These are phyloP conservation scores for Citrullus mucosospermus DNA, from an alignment of 306 rosid species.

Conservation along the genomic window DNA sequence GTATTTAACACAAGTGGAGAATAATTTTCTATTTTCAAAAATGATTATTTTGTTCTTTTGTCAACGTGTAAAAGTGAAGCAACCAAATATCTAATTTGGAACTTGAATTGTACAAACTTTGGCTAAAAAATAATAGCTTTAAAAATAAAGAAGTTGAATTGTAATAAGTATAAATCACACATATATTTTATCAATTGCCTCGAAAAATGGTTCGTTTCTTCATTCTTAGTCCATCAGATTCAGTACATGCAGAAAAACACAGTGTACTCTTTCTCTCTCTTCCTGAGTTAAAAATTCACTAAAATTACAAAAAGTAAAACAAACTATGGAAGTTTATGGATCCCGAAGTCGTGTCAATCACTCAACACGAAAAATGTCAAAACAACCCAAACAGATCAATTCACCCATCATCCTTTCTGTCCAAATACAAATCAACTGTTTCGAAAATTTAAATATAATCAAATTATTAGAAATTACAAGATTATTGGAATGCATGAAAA, in stretches of 20 bases:
- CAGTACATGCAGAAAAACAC: neutral
- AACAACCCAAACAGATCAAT: slow-evolving; percentile 16
- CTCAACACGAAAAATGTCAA: slow-evolving; percentile 24
- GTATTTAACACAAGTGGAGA: no score
- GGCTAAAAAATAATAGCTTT: no score
- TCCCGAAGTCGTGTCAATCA: slow-evolving; percentile 31
- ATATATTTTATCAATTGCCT: neutral
- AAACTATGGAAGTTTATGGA: slow-evolving; percentile 10
- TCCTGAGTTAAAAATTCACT: neutral
- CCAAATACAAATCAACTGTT: neutral
- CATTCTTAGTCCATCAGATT: slow-evolving; percentile 5
- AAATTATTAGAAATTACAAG: no score
- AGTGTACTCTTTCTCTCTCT: neutral
- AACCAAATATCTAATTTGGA: no score
- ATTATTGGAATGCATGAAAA: no score
- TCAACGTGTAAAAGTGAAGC: no score
- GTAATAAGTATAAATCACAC: no score
- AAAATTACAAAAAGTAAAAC: neutral
- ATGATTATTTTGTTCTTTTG: no score
- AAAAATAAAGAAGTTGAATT: no score
- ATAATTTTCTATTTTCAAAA: no score
- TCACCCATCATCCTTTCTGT: neutral
- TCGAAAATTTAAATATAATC: no score
- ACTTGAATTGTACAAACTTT: no score
- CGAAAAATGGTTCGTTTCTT: neutral